A percentile compares a stretch with the other conserved stretches of the same genome.
These are phyloP conservation scores for Carex scoparia DNA, from an alignment of 176 grass and related monocot genomes.

Conservation along the genomic window DNA sequence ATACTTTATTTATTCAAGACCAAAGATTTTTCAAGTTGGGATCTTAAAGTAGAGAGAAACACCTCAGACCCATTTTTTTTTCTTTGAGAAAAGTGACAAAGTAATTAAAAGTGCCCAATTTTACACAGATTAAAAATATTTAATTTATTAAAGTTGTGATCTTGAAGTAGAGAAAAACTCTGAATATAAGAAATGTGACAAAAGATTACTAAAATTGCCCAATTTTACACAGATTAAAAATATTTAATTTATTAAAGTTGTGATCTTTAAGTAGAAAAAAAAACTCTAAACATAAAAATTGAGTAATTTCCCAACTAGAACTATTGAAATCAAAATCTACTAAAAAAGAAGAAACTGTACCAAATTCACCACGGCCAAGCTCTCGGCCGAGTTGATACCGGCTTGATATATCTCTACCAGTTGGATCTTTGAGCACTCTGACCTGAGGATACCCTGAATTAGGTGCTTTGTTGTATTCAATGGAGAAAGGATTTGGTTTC, in stretches of 20 bases:
- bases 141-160: not conserved
- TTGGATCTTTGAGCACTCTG: conserved; percentile 46
- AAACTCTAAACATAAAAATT: no score
- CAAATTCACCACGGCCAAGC: conserved; percentile 82
- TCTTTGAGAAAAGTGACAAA: not conserved
- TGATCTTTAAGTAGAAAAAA: not conserved
- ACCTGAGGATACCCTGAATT: conserved; percentile 18
- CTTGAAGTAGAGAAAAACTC: not conserved
- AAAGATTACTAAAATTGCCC: not conserved
- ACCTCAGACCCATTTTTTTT: no score
- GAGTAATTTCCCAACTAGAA: not conserved
- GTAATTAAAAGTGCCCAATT: not conserved
- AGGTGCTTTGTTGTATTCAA: conserved; percentile 68
- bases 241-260: not conserved
- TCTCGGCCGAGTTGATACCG: conserved; percentile 74
- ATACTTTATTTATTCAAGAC: not conserved
- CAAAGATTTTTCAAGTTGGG: no score
- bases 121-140: not conserved
- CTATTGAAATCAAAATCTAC: not conserved
- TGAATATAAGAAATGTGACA: not conserved
- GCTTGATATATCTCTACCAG: conserved; percentile 50
- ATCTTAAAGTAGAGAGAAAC: no score
- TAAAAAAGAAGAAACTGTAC: not conserved
- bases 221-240: not conserved
- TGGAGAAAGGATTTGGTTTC: conserved; percentile 72